Percentiles rank a stretch among this genome's conserved stretches.
These are phyloP conservation scores for Aschersonia sp. DNA, from an alignment of 2,329 filamentous ascomycete species.

Conservation along the genomic window DNA sequence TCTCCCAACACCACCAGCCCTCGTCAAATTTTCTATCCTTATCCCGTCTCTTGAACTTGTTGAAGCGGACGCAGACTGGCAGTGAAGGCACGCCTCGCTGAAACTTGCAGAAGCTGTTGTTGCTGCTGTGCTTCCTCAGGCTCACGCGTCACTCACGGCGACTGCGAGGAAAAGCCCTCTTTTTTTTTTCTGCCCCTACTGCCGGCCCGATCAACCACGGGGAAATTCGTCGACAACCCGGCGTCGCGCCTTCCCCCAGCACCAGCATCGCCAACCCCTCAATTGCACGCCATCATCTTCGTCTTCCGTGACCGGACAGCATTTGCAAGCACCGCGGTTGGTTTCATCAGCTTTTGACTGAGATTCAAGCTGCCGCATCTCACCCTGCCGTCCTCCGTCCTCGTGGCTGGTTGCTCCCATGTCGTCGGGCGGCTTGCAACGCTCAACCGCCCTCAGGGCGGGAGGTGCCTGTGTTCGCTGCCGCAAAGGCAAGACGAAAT, in stretches of 20 bases:
- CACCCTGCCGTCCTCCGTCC: not conserved
- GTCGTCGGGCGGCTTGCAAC: slow-evolving; percentile 32
- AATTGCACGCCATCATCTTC: slow-evolving; percentile 1
- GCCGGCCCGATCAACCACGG: slow-evolving; percentile 2
- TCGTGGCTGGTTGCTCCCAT: slow-evolving; percentile 13
- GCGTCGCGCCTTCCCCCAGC: slow-evolving; percentile 2
- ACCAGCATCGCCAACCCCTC: slow-evolving; percentile 1
- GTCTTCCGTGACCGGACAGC: not conserved
- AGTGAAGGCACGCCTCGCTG: not conserved
- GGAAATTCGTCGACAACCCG: slow-evolving; percentile 1
- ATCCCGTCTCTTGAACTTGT: not conserved
- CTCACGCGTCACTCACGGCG: slow-evolving; percentile 2
- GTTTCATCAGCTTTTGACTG: not conserved
- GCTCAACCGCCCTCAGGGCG: slow-evolving; percentile 44
- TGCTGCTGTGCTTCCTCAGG: not conserved
- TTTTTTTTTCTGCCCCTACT: not conserved
- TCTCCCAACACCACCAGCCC: not conserved
- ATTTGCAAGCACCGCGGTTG: slow-evolving; percentile 1
- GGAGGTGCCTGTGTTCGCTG: slow-evolving; percentile 48
- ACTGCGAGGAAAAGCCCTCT: slow-evolving; percentile 1
- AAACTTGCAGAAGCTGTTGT: not conserved
- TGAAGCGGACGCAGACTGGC: not conserved
- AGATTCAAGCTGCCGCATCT: not conserved
- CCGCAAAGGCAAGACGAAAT: slow-evolving; percentile 50
- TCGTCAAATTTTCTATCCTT: too few relatives aligned